These are phyloP conservation scores for Kodamaea derodonti DNA, from an alignment of 1,139 yeast genomes.

Conservation along the genomic window DNA sequence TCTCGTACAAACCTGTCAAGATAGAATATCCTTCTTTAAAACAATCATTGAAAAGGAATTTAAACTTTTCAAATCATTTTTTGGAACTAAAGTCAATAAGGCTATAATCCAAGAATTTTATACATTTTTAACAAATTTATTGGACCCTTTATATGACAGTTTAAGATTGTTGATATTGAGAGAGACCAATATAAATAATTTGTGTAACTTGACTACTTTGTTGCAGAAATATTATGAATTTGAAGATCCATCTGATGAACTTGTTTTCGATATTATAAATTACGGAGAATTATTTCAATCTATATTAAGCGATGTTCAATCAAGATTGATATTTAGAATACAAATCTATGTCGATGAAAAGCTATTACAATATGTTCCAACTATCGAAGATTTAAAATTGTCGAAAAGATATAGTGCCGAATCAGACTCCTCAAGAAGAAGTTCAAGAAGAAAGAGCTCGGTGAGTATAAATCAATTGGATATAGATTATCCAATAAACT, in stretches of 20 bases:
- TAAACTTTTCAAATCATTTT: constrained; percentile 52
- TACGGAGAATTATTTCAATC: constrained; percentile 66
- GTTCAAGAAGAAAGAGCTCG: constrained; percentile 22
- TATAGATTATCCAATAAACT: constrained; percentile 34
- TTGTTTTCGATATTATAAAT: constrained; percentile 25
- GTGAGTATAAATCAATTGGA: constrained; percentile 19
- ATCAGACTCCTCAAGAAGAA: too few relatives aligned
- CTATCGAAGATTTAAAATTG: constrained; percentile 61
- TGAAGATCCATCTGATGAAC: constrained; percentile 26
- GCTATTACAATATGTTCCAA: constrained; percentile 63
- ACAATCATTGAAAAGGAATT: constrained; percentile 61
- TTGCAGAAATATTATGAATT: constrained; percentile 66
- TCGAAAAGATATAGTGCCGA: neutral
- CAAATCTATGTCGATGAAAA: constrained; percentile 69
- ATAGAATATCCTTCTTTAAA: constrained; percentile 53
- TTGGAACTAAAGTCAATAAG: constrained; percentile 20
- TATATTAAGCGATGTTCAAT: constrained; percentile 70
- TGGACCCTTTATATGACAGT: constrained; percentile 75
- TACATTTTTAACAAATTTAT: constrained; percentile 55
- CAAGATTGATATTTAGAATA: constrained; percentile 73
- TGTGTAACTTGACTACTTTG: constrained; percentile 75
- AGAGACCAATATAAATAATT: constrained; percentile 59
- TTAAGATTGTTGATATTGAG: constrained; percentile 63
- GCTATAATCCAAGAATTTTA: constrained; percentile 34
- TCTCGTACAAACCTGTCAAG: constrained; percentile 57